Percentiles rank a stretch among this genome's conserved stretches.
Conservation (phyloP, 192 early-diverging fungal genomes). For the Chytriomyces confervae region DNA sequence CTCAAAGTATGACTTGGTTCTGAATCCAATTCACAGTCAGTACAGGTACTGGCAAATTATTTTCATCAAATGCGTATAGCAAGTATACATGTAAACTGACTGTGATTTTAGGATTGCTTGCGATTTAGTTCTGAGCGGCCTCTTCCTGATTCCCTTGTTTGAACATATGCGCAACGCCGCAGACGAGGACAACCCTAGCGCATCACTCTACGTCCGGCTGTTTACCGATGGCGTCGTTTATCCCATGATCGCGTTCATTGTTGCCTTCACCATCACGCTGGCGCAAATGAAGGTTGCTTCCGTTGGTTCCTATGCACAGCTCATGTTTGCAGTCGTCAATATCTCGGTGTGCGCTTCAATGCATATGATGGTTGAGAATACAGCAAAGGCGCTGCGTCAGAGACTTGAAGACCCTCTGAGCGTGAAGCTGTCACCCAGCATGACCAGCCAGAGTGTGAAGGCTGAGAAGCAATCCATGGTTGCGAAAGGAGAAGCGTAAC, state of each 20-base stretch:
- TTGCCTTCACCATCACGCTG: not conserved
- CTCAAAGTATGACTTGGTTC: not conserved
- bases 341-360: not conserved
- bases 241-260: not conserved
- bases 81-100: not conserved
- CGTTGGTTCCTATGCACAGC: not conserved
- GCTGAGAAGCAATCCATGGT: no score
- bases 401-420: no score
- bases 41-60: not conserved
- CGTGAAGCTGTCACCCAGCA: no score
- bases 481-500: no score
- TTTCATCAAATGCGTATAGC: no score
- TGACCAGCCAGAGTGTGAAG: no score
- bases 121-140: not conserved
- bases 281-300: not conserved
- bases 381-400: no score
- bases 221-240: not conserved
- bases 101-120: not conserved
- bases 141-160: not conserved
- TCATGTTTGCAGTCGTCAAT: not conserved
- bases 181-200: not conserved
- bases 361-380: not conserved
- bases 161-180: not conserved
- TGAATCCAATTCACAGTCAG: not conserved
- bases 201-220: not conserved